phyloP scores from a whole-genome alignment of 2,329 filamentous ascomycete genomes.

The Beauveria australis region DNA sequence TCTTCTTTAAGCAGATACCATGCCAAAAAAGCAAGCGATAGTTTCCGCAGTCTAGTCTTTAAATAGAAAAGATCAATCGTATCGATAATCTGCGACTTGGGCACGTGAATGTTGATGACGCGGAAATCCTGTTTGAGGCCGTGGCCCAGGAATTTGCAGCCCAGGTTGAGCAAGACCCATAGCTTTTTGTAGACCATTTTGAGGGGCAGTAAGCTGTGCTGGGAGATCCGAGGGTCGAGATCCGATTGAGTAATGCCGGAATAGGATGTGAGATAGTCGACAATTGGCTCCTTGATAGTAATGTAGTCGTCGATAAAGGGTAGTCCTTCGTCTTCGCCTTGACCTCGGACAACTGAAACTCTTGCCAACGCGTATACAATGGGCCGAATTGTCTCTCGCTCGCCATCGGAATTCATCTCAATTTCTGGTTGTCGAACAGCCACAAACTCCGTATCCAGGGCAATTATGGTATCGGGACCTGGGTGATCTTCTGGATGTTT shows the following conservation, averaged over 20 bases:
- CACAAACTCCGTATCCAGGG: conserved; percentile 94
- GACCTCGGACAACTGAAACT: conserved; percentile 79
- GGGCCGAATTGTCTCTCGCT: conserved; percentile 83
- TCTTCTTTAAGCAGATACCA: conserved; percentile 88
- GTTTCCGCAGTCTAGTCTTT: conserved; percentile 69
- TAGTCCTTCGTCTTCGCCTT: conserved; percentile 66
- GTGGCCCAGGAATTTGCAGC: conserved; percentile 89
- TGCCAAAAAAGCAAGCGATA: conserved; percentile 84
- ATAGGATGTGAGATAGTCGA: conserved; percentile 91
- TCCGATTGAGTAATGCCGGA: conserved; percentile 85
- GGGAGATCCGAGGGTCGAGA: conserved; percentile 67
- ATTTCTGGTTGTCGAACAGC: conserved; percentile 88
- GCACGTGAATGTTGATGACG: conserved; percentile 95
- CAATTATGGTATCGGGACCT: conserved; percentile 65
- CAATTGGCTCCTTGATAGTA: conserved; percentile 77
- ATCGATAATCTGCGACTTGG: conserved; percentile 83
- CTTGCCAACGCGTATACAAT: conserved; percentile 87
- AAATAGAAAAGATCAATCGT: conserved; percentile 90
- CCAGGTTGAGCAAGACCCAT: conserved; percentile 91
- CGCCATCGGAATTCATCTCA: conserved; percentile 90
- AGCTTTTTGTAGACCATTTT: conserved; percentile 97
- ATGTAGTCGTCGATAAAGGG: conserved; percentile 99
- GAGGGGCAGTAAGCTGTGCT: conserved; percentile 75
- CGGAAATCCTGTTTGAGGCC: conserved; percentile 93
- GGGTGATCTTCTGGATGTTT: conserved; percentile 55